Evolutionary conservation across 306 rosid genomes (phyloP), one percentile per base, ranked within the genome.

Genomic region (Gleditsia sinensis): DNA sequence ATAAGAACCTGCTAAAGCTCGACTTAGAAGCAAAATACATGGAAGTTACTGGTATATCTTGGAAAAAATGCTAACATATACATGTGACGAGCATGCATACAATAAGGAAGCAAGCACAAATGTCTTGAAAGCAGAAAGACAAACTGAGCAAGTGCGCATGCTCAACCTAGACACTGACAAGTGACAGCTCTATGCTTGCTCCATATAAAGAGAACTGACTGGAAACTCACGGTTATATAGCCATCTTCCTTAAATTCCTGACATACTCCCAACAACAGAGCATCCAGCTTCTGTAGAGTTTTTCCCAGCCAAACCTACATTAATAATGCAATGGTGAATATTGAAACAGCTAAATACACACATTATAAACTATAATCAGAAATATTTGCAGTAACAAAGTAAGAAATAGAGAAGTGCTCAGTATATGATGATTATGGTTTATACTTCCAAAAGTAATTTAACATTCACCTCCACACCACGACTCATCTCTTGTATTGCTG

Each of bases 401-500:
- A 56, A 23, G 12, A 67, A 74, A 56, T 28, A 64, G 9, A 74
- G 32, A 67, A 40, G 39, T 57, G 39, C 39, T 49, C 61, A 59
- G 36, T 45, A 43, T 68, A 69, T 70, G 50, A 75, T 45, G 75
- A 62, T 55, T 42, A 75, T 54, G 72, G 58, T 51, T 59, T 70
- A 59, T 70, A 46, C 40, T 69, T 77, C 25, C 51, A 59, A 61
- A 54, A 72, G 71, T 55, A 72, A 77, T 54, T 63, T 21, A 83
- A 82, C 45, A 81, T 75, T 86, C 82, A 87, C 99, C 96, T 95
- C 99, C 69, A 92, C 98, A 16, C 90, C 96, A 72, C 78, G 88
- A 68, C 97, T 88, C 96, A 95, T 95, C 85, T 95, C 97, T 80
- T 92, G 99, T 69, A 95, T 87, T 57, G 86, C 96, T 43, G 94